phyloP scores from a whole-genome alignment of 2,329 filamentous ascomycete genomes.

The Xylariaceae sp. region DNA sequence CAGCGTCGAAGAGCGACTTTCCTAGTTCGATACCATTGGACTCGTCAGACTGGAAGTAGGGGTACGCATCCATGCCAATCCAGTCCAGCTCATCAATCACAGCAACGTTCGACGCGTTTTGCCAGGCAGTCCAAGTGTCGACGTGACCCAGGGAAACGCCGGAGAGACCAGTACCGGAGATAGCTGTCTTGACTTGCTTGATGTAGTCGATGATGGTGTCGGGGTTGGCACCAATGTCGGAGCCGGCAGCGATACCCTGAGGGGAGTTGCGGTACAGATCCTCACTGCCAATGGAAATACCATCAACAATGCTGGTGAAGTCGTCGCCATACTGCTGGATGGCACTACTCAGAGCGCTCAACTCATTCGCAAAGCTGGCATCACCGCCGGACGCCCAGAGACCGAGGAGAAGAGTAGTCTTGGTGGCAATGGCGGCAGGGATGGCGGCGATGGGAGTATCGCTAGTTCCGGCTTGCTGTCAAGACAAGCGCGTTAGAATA shows the following conservation, averaged over 20 bases:
- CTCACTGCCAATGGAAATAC: slow-evolving; percentile 83
- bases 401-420: slow-evolving; percentile 75
- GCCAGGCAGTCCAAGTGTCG: slow-evolving; percentile 82
- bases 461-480: slow-evolving; percentile 59
- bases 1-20: slow-evolving; percentile 63
- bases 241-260: slow-evolving; percentile 61
- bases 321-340: slow-evolving; percentile 63
- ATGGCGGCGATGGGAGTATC: slow-evolving; percentile 49
- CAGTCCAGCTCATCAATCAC: slow-evolving; percentile 71
- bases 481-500: background rate
- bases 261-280: slow-evolving; percentile 78
- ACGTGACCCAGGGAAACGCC: slow-evolving; percentile 71
- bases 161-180: slow-evolving; percentile 58
- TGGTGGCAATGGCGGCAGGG: slow-evolving; percentile 75
- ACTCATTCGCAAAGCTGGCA: slow-evolving; percentile 64
- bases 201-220: slow-evolving; percentile 66
- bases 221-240: slow-evolving; percentile 61
- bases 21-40: slow-evolving; percentile 62
- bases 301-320: slow-evolving; percentile 65
- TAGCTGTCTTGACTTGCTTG: slow-evolving; percentile 58
- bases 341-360: slow-evolving; percentile 66
- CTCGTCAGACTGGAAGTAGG: slow-evolving; percentile 72
- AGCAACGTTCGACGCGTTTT: slow-evolving; percentile 66
- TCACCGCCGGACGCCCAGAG: slow-evolving; percentile 74
- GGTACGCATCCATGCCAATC: slow-evolving; percentile 82